Conservation (phyloP, 1,284 basidiomycete genomes). For the Bjerkandera adusta region DNA sequence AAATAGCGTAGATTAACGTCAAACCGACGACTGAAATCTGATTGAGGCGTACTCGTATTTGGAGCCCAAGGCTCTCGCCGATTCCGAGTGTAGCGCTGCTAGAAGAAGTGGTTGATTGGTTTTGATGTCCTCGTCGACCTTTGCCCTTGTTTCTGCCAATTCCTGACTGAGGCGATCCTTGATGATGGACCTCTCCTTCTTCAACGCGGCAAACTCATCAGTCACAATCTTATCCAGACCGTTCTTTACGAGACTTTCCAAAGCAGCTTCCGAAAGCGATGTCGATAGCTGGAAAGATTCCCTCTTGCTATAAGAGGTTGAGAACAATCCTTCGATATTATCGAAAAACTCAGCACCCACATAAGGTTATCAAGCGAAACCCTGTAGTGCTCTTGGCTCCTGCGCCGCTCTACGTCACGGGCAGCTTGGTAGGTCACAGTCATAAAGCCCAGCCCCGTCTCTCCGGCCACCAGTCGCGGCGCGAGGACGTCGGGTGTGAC, state of each 20-base stretch:
- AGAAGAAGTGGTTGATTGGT: not conserved
- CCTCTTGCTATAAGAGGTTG: conserved; percentile 20
- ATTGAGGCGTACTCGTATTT: too few species aligned
- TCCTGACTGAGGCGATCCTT: too few species aligned
- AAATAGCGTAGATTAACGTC: too few species aligned
- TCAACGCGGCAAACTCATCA: conserved; percentile 2
- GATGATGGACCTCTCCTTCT: not conserved
- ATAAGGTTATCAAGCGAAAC: conserved; percentile 11
- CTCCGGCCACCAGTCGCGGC: conserved; percentile 23
- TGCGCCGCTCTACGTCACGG: not conserved
- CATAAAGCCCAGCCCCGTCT: conserved; percentile 21
- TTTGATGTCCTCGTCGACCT: not conserved
- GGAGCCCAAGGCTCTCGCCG: not conserved
- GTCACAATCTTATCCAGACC: conserved; percentile 27
- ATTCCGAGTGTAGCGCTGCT: conserved; percentile 1
- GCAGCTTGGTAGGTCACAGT: conserved; percentile 12
- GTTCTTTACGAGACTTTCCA: conserved; percentile 28
- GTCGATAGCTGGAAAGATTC: conserved; percentile 28
- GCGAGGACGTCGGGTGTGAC: not conserved
- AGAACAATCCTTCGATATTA: not conserved
- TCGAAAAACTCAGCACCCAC: conserved; percentile 12
- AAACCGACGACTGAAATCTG: too few species aligned
- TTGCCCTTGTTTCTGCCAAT: too few species aligned
- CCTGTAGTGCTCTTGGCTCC: conserved; percentile 4
- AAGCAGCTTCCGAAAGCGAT: conserved; percentile 25